Percentiles rank a stretch among this genome's conserved stretches.
Evolutionary conservation across 768 basidiomycete genomes (phyloP).

Genomic region (Hericium erinaceus): DNA sequence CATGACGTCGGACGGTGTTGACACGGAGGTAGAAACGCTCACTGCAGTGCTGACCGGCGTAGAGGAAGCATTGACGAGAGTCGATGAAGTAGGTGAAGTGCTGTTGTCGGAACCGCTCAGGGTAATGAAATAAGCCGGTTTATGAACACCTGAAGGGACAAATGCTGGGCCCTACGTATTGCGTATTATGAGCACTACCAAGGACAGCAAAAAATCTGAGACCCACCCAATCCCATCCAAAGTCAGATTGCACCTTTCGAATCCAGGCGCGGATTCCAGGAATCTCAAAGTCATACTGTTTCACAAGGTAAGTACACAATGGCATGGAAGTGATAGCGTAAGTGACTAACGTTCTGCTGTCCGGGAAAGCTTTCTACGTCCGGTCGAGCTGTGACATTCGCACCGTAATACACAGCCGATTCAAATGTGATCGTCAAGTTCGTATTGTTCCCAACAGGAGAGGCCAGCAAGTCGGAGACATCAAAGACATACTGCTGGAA

Average conservation of each 20-base stretch:
- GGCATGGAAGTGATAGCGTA: neutral
- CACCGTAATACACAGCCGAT: slow-evolving; percentile 43
- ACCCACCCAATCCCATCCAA: slow-evolving; percentile 54
- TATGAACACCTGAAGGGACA: slow-evolving; percentile 44
- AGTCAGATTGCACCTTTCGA: slow-evolving; percentile 44
- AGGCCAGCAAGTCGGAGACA: slow-evolving; percentile 32
- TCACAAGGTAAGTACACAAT: neutral
- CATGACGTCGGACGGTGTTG: too few species aligned
- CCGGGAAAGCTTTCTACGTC: slow-evolving; percentile 38
- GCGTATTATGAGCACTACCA: neutral
- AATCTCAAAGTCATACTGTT: slow-evolving; percentile 35
- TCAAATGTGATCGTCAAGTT: slow-evolving; percentile 45
- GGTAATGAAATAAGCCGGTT: slow-evolving; percentile 44
- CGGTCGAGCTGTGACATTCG: slow-evolving; percentile 41
- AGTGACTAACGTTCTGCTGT: slow-evolving; percentile 20
- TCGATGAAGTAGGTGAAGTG: neutral
- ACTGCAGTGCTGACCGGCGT: too few species aligned
- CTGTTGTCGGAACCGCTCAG: slow-evolving; percentile 18
- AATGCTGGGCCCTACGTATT: slow-evolving; percentile 42
- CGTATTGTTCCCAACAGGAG: slow-evolving; percentile 23
- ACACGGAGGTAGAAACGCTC: too few species aligned
- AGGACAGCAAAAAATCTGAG: neutral
- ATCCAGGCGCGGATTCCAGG: slow-evolving; percentile 39
- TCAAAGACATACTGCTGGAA: slow-evolving; percentile 48
- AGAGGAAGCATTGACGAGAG: too few species aligned